A percentile compares a stretch with the other conserved stretches of the same genome.
These are phyloP conservation scores for Lentinula edodes DNA, from an alignment of 768 basidiomycete species.

Conservation along the genomic window DNA sequence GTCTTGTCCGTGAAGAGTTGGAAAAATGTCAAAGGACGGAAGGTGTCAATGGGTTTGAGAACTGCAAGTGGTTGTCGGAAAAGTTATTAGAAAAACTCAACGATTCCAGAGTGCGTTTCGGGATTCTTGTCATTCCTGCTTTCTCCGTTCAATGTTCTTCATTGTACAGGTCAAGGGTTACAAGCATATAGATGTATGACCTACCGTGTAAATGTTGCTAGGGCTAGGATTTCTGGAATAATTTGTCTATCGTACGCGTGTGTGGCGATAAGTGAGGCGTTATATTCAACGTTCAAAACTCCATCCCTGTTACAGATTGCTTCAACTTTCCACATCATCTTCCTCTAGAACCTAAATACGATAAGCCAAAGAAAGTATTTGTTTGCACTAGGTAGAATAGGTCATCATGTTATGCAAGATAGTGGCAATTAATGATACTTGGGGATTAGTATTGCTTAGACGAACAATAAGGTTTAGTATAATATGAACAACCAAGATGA, in stretches of 20 bases:
- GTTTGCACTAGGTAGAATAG: background rate
- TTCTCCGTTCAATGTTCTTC: slow-evolving; percentile 4
- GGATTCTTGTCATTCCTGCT: background rate
- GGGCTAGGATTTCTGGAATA: no score
- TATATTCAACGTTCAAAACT: no score
- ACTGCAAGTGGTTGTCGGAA: slow-evolving; percentile 81
- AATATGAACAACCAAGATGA: background rate
- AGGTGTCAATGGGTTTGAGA: slow-evolving; percentile 89
- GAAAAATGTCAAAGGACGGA: slow-evolving; percentile 85
- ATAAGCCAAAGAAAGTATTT: no score
- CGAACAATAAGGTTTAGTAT: background rate
- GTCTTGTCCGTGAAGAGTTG: slow-evolving; percentile 83
- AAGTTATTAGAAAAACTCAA: slow-evolving; percentile 75
- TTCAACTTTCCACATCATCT: no score
- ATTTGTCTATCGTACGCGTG: no score
- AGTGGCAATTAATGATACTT: background rate
- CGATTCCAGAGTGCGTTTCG: slow-evolving; percentile 68
- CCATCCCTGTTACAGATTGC: no score
- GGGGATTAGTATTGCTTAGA: background rate
- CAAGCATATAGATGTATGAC: slow-evolving; percentile 57
- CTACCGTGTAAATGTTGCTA: background rate
- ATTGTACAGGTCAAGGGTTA: slow-evolving; percentile 76
- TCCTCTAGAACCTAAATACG: no score
- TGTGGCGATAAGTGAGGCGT: no score
- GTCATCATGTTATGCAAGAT: background rate